These are phyloP conservation scores for Xylariales sp. DNA, from an alignment of 2,329 filamentous ascomycete species.

Conservation along the genomic window DNA sequence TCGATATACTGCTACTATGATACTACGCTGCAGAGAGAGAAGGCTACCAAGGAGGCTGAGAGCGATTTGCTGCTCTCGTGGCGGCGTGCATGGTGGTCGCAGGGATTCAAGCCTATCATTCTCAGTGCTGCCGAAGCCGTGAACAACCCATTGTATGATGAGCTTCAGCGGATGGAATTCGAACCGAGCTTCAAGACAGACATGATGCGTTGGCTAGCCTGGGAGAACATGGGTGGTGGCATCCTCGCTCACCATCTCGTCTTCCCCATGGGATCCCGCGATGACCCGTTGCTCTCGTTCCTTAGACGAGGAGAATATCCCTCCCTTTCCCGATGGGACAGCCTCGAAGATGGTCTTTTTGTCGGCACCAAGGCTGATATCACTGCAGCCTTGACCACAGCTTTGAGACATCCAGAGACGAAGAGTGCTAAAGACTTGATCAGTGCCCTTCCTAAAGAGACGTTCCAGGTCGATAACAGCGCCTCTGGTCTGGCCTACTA, in stretches of 20 bases:
- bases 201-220: constrained; percentile 83
- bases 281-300: constrained; percentile 67
- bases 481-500: constrained; percentile 76
- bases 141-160: constrained; percentile 73
- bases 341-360: constrained; percentile 67
- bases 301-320: constrained; percentile 74
- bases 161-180: constrained; percentile 60
- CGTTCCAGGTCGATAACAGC: constrained; percentile 61
- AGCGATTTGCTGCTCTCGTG: constrained; percentile 77
- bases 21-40: constrained; percentile 55
- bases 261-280: constrained; percentile 75
- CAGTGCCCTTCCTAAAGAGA: constrained; percentile 52
- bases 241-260: constrained; percentile 75
- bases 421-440: constrained; percentile 60
- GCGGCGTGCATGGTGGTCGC: constrained; percentile 92
- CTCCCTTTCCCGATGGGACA: constrained; percentile 68
- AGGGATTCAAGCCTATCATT: constrained; percentile 84
- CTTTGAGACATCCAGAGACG: constrained; percentile 50
- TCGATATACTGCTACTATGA: constrained; percentile 93
- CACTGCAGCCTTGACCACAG: constrained; percentile 55
- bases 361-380: constrained; percentile 64
- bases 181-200: constrained; percentile 62
- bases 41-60: constrained; percentile 65
- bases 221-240: constrained; percentile 85
- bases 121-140: constrained; percentile 75